Percentiles rank a stretch among this genome's conserved stretches.
Evolutionary conservation across 2,329 filamentous ascomycete genomes (phyloP).

Genomic region (Myriosclerotinia duriaeana): DNA sequence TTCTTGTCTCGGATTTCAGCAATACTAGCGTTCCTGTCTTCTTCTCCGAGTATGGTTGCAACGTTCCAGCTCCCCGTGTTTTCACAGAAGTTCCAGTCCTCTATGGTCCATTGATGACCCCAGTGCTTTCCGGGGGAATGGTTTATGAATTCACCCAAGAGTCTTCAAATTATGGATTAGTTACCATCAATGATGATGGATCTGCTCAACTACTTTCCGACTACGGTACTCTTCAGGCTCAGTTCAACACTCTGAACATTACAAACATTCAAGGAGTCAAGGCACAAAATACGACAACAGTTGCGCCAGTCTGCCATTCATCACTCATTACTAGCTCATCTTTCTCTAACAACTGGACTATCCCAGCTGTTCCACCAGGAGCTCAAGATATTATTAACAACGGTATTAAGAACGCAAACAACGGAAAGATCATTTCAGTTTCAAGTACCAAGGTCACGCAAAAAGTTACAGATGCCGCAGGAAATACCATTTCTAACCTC

Average conservation of each 20-base stretch:
- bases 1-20: constrained; percentile 63
- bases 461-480: constrained; percentile 56
- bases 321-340: constrained; percentile 64
- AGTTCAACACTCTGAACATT: constrained; percentile 75
- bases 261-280: constrained; percentile 63
- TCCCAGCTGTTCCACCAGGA: constrained; percentile 67
- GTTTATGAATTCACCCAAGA: constrained; percentile 82
- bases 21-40: constrained; percentile 70
- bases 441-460: constrained; percentile 53
- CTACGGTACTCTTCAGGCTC: constrained; percentile 70
- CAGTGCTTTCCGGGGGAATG: constrained; percentile 70
- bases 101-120: constrained; percentile 68
- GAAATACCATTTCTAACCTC: constrained; percentile 60
- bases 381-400: constrained; percentile 72
- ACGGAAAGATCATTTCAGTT: constrained; percentile 64
- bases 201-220: constrained; percentile 60
- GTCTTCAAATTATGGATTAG: constrained; percentile 63
- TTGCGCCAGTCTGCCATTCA: constrained; percentile 62
- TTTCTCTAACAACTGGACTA: constrained; percentile 77
- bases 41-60: constrained; percentile 82
- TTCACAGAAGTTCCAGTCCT: constrained; percentile 75
- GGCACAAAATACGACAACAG: constrained; percentile 53
- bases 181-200: constrained; percentile 58
- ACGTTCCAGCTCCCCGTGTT: constrained; percentile 64
- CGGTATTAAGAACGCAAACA: constrained; percentile 65